Base-by-base conservation (phyloP, 2,329 filamentous ascomycete species). In the Calonectria hongkongensis region DNA sequence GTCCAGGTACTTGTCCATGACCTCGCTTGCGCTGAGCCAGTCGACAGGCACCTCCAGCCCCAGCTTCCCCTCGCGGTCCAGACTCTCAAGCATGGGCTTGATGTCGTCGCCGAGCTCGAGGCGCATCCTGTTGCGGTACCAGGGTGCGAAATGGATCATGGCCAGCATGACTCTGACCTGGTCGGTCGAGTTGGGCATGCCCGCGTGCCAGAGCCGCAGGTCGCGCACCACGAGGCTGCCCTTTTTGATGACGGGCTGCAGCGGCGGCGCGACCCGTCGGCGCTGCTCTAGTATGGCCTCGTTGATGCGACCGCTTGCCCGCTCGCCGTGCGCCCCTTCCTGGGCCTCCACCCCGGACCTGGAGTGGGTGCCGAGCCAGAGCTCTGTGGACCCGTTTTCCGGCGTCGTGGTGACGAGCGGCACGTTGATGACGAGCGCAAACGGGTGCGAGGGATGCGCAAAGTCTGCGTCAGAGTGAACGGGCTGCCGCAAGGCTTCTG, bases 391-490 rank as follows among this genome's bases (percentile, higher is more conserved):
- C 1, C 89, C 90, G 75, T 91, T 91, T 69, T 86, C 84, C 0
- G 86, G 85, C 0, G 82, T 87, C 80, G 89, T 88, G 39, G 85
- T 83, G 15, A 90, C 82, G 0, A 91, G 83, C 0, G 88, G 88
- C 7, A 90, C 82, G 73, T 91, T 91, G 73, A 89, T 80, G 2
- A 90, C 87, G 16, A 90, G 83, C 4, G 88, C 89, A 72, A 92
- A 92, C 0, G 89, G 88, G 71, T 88, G 86, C 0, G 81, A 73
- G 0, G 89, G 90, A 72, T 91, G 88, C 4, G 83, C 82, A 77
- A 92, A 92, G 78, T 92, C 88, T 5, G 89, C 89, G 73, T 92
- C 91, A 0, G 88, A 87, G 80, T 92, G 91, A 0, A 90, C 88
- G 0, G 89, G 89, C 73, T 91, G 89, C 27, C 87, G 83, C 67